phyloP scores from a whole-genome alignment of 2,329 filamentous ascomycete species.

The Penicillium polonicum region DNA sequence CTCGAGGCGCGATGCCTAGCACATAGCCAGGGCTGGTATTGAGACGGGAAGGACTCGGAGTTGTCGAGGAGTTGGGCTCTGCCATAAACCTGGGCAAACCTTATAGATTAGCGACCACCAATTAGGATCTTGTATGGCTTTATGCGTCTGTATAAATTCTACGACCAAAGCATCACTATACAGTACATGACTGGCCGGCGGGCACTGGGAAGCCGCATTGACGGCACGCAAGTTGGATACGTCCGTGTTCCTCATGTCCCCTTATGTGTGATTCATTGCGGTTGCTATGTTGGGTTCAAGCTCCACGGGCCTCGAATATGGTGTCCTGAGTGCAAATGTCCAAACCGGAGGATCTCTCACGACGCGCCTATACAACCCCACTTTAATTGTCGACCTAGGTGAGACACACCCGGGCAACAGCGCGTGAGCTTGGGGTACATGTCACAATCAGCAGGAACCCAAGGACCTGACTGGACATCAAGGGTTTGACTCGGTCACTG shows the following conservation, averaged over 20 bases:
- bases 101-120: constrained; percentile 50
- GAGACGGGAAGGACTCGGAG: constrained; percentile 56
- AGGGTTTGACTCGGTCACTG: constrained; percentile 59
- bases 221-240: constrained; percentile 59
- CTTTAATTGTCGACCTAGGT: constrained; percentile 54
- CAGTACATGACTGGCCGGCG: constrained; percentile 57
- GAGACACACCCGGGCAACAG: constrained; percentile 47
- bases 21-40: constrained; percentile 49
- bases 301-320: constrained; percentile 57
- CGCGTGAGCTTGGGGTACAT: constrained; percentile 51
- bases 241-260: constrained; percentile 54
- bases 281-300: constrained; percentile 57
- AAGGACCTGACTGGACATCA: constrained; percentile 50
- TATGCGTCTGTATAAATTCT: constrained; percentile 54
- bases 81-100: constrained; percentile 47
- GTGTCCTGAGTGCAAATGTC: constrained; percentile 53
- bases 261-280: constrained; percentile 21
- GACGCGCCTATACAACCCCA: constrained; percentile 55
- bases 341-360: constrained; percentile 55
- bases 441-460: constrained; percentile 43
- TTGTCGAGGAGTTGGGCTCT: constrained; percentile 47
- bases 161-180: constrained; percentile 52
- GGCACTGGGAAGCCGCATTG: constrained; percentile 54
- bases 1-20: constrained; percentile 50
- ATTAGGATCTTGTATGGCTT: constrained; percentile 53